Conservation (phyloP, 768 basidiomycete species). For the Phaeotremella skinneri region DNA sequence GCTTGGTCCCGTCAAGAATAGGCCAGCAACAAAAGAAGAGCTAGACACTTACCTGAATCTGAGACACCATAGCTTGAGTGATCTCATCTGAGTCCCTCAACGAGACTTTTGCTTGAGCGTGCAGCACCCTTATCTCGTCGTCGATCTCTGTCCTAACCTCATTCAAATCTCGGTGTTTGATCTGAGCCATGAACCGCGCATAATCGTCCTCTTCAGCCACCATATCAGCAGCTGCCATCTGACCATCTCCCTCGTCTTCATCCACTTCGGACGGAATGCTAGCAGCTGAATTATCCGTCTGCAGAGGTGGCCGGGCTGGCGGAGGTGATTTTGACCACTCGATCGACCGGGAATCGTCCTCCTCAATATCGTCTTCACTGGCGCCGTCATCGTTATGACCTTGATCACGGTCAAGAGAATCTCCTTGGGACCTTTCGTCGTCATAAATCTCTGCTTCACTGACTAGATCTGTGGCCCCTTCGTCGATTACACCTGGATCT, state of each 20-base stretch:
- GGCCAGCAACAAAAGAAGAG: slow-evolving; percentile 42
- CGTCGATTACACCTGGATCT: slow-evolving; percentile 40
- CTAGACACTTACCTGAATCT: slow-evolving; percentile 60
- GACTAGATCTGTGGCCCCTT: slow-evolving; percentile 53
- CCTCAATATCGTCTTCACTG: slow-evolving; percentile 23
- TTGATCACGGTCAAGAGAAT: slow-evolving; percentile 6
- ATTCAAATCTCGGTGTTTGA: slow-evolving; percentile 80
- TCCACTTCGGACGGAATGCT: slow-evolving; percentile 69
- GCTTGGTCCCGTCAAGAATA: too few relatives aligned
- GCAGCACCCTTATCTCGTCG: slow-evolving; percentile 77
- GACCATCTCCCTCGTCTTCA: slow-evolving; percentile 76
- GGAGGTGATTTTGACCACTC: slow-evolving; percentile 55
- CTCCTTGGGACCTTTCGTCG: slow-evolving; percentile 3
- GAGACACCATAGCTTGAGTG: slow-evolving; percentile 88
- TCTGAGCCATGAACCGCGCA: slow-evolving; percentile 84
- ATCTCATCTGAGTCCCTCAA: slow-evolving; percentile 94
- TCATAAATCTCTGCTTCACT: background rate
- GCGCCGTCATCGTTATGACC: slow-evolving; percentile 47
- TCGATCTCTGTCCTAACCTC: slow-evolving; percentile 84
- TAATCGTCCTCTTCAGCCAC: slow-evolving; percentile 64
- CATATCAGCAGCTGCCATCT: slow-evolving; percentile 62
- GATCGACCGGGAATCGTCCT: slow-evolving; percentile 43
- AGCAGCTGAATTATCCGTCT: slow-evolving; percentile 49
- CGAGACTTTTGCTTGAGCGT: slow-evolving; percentile 79
- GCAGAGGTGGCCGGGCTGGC: slow-evolving; percentile 44